A percentile compares a stretch with the other conserved stretches of the same genome.
Evolutionary conservation across 2,329 filamentous ascomycete species (phyloP).

Genomic region (Fusarium redolens): DNA sequence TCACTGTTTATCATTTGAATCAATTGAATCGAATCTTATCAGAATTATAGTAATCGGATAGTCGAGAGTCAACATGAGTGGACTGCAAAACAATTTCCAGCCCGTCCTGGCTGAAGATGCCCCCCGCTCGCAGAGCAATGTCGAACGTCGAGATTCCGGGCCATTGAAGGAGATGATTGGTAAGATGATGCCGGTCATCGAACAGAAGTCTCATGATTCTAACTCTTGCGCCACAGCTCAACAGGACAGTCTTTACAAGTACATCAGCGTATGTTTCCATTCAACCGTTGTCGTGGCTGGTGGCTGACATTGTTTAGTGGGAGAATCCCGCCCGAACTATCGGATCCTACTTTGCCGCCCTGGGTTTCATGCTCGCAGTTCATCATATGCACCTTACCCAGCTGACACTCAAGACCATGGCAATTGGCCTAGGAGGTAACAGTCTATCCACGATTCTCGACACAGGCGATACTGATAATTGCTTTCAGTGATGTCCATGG

Average conservation of each 20-base stretch:
- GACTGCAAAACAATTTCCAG: slow-evolving; percentile 9
- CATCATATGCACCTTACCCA: slow-evolving; percentile 37
- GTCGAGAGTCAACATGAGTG: slow-evolving; percentile 14
- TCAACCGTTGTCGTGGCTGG: rapidly evolving
- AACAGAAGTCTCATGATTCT: neutral
- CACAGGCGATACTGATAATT: neutral
- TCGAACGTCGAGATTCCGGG: slow-evolving; percentile 3
- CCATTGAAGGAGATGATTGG: slow-evolving; percentile 38
- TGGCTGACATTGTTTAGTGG: slow-evolving; percentile 15
- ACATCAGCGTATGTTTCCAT: slow-evolving; percentile 31
- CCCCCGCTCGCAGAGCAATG: neutral
- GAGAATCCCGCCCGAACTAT: slow-evolving; percentile 38
- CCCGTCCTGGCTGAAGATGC: slow-evolving; percentile 8
- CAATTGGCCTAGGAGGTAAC: slow-evolving; percentile 34
- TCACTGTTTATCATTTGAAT: neutral
- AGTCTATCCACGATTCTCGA: rapidly evolving
- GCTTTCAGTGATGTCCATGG: slow-evolving; percentile 11
- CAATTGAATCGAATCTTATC: neutral
- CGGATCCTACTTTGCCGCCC: slow-evolving; percentile 30
- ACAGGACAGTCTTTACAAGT: slow-evolving; percentile 41
- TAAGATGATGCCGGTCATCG: neutral
- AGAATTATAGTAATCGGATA: rapidly evolving
- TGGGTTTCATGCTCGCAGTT: slow-evolving; percentile 24
- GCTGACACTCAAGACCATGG: slow-evolving; percentile 17
- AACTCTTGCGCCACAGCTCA: slow-evolving; percentile 3